phyloP scores from a whole-genome alignment of 1,284 basidiomycete species.

The Stereum hirsutum region DNA sequence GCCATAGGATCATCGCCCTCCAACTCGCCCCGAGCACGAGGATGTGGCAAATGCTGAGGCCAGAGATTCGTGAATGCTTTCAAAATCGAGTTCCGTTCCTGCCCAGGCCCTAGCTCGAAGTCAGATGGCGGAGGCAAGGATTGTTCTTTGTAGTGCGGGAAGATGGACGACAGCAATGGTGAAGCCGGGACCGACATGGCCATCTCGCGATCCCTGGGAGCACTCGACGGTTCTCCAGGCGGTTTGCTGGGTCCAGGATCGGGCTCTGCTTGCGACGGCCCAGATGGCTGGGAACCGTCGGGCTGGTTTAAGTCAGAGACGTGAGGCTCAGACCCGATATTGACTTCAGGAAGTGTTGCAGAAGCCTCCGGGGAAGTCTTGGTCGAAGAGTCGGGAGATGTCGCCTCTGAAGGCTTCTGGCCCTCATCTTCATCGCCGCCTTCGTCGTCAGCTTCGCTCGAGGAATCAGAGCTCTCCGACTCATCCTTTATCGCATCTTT shows the following conservation, averaged over 20 bases:
- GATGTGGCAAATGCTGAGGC: slow-evolving; percentile 42
- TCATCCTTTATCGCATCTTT: slow-evolving; percentile 91
- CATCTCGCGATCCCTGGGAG: neutral
- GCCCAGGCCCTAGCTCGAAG: slow-evolving; percentile 40
- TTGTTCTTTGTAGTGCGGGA: slow-evolving; percentile 28
- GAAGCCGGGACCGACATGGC: slow-evolving; percentile 39
- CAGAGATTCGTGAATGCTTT: slow-evolving; percentile 84
- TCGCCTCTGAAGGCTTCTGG: slow-evolving; percentile 19
- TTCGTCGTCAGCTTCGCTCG: slow-evolving; percentile 86
- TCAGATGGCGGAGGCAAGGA: slow-evolving; percentile 48
- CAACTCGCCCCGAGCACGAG: slow-evolving; percentile 33
- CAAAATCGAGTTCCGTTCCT: slow-evolving; percentile 71
- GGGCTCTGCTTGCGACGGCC: neutral
- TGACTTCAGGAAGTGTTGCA: slow-evolving; percentile 20
- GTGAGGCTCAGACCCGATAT: slow-evolving; percentile 11
- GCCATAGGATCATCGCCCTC: slow-evolving; percentile 59
- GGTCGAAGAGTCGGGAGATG: slow-evolving; percentile 24
- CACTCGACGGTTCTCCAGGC: slow-evolving; percentile 2
- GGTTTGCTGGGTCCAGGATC: neutral
- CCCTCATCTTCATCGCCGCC: slow-evolving; percentile 56
- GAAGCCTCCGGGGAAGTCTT: slow-evolving; percentile 24
- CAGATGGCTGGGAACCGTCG: no score
- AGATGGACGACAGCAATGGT: slow-evolving; percentile 35
- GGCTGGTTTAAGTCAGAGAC: neutral
- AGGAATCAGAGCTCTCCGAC: slow-evolving; percentile 68